Evolutionary conservation across 768 basidiomycete species (phyloP).

Genomic region (Lepiota brunneoincarnata): DNA sequence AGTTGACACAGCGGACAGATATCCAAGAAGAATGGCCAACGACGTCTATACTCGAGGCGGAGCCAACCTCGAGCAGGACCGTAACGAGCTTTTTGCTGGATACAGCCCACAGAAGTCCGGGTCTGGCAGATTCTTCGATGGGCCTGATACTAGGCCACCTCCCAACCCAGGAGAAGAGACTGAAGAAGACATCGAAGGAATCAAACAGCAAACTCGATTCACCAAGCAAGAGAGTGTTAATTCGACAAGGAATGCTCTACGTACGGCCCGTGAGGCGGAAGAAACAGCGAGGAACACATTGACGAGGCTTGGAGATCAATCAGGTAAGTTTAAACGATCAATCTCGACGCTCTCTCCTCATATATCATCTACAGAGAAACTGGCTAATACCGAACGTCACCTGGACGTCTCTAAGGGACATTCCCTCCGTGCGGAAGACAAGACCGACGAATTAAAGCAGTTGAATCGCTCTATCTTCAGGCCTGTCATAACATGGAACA

Average conservation of each 20-base stretch:
- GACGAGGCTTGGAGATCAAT: slow-evolving; percentile 83
- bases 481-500: slow-evolving; percentile 90
- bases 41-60: slow-evolving; percentile 66
- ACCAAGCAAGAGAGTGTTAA: slow-evolving; percentile 91
- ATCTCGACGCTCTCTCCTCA: slow-evolving; percentile 9
- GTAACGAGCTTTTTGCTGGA: slow-evolving; percentile 74
- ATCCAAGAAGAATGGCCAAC: slow-evolving; percentile 46
- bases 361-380: slow-evolving; percentile 50
- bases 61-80: slow-evolving; percentile 60
- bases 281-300: slow-evolving; percentile 91
- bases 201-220: slow-evolving; percentile 87
- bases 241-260: slow-evolving; percentile 87
- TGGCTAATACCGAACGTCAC: slow-evolving; percentile 94
- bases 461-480: slow-evolving; percentile 95
- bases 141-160: slow-evolving; percentile 42
- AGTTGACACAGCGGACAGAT: slow-evolving; percentile 42
- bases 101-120: slow-evolving; percentile 59
- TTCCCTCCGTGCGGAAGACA: slow-evolving; percentile 86
- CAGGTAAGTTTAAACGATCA: slow-evolving; percentile 54
- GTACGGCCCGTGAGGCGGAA: slow-evolving; percentile 93
- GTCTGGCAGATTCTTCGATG: slow-evolving; percentile 71
- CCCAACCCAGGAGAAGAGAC: slow-evolving; percentile 67
- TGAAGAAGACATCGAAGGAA: slow-evolving; percentile 90
- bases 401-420: slow-evolving; percentile 90
- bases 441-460: slow-evolving; percentile 89